These are phyloP conservation scores for Sporothrix sp. DNA, from an alignment of 2,329 filamentous ascomycete genomes.

Conservation along the genomic window DNA sequence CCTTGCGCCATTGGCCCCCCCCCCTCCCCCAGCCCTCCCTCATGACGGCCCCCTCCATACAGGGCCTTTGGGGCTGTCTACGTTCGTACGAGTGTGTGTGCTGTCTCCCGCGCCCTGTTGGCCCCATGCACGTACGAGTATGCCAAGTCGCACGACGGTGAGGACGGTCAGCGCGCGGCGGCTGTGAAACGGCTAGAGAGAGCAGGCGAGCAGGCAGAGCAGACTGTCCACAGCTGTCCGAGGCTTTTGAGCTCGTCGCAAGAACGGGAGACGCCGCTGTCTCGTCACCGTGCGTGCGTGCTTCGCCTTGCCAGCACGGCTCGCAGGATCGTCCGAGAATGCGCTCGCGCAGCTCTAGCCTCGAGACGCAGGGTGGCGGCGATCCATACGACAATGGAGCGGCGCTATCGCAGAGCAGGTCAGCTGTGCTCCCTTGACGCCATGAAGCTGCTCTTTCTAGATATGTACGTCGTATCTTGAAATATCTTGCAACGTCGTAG, in stretches of 20 bases:
- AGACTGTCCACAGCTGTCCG: not conserved
- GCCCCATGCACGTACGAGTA: too few species aligned
- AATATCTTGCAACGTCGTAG: too few species aligned
- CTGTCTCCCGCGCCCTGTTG: not conserved
- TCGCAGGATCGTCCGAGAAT: conserved; percentile 1
- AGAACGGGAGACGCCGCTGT: too few species aligned
- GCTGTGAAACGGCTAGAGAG: not conserved
- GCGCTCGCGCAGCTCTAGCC: conserved; percentile 5
- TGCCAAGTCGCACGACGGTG: conserved; percentile 8
- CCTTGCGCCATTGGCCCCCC: conserved; percentile 11
- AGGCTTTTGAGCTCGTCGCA: too few species aligned
- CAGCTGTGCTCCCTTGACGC: not conserved
- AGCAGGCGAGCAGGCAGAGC: not conserved
- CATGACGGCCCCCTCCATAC: not conserved
- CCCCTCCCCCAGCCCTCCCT: not conserved
- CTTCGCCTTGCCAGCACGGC: too few species aligned
- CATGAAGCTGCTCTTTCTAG: not conserved
- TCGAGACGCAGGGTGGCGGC: not conserved
- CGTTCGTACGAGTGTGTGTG: not conserved
- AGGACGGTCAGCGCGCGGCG: too few species aligned
- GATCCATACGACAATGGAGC: conserved; percentile 1
- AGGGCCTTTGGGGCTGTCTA: not conserved
- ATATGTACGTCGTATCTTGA: too few species aligned
- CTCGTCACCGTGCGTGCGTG: too few species aligned
- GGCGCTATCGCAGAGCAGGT: conserved; percentile 11